phyloP scores from a whole-genome alignment of 306 rosid species.

The Geum urbanum region DNA sequence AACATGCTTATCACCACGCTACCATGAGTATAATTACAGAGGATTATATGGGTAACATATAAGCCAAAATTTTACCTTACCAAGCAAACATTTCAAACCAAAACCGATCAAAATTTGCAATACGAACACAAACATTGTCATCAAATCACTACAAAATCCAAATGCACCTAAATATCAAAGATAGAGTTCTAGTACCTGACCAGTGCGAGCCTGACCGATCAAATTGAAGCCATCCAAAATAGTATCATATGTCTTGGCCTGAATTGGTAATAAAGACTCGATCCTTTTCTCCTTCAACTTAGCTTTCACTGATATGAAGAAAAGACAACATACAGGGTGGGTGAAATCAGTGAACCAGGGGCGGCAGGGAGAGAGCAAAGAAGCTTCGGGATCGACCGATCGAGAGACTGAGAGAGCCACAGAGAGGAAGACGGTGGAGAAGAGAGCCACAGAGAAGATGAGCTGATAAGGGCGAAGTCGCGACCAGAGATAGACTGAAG shows the following conservation, averaged over 20 bases:
- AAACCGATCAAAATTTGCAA: too few species aligned
- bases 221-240: constrained; percentile 68
- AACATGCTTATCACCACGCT: constrained; percentile 13
- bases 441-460: too few species aligned
- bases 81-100: constrained; percentile 19
- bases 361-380: too few species aligned
- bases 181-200: constrained; percentile 69
- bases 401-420: too few species aligned
- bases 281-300: constrained; percentile 68
- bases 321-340: too few species aligned
- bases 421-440: too few species aligned
- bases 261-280: constrained; percentile 65
- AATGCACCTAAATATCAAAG: neutral
- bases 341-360: too few species aligned
- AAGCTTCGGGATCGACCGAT: too few species aligned
- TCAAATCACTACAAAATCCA: neutral
- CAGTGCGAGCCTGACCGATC: constrained; percentile 89
- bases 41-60: constrained; percentile 88
- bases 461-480: too few species aligned
- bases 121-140: neutral
- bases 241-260: constrained; percentile 74
- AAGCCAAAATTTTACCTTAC: constrained; percentile 88
- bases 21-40: too few species aligned
- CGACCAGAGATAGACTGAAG: too few species aligned
- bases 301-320: too few species aligned